phyloP scores from a whole-genome alignment of 345 rosid genomes.

The Durio zibethinus region DNA sequence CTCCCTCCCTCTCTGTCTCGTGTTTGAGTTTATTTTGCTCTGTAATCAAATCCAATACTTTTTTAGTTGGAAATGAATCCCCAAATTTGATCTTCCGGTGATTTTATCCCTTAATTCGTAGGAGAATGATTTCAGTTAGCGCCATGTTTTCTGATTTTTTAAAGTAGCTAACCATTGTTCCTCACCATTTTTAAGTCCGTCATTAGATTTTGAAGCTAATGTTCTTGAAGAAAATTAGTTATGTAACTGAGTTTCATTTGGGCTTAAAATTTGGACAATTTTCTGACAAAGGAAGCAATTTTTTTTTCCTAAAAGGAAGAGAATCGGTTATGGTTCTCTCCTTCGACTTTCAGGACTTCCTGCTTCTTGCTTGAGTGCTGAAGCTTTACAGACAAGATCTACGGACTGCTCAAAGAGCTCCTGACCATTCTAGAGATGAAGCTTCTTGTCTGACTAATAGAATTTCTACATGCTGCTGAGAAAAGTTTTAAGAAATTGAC shows the following conservation, averaged over 20 bases:
- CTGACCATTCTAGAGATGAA: constrained; percentile 56
- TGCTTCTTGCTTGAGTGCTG: constrained; percentile 78
- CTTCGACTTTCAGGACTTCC: constrained; percentile 69
- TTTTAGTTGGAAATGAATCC: not conserved
- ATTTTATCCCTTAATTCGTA: not conserved
- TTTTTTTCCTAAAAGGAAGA: not conserved
- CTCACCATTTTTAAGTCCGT: not conserved
- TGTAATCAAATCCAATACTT: not conserved
- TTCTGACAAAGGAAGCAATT: not conserved
- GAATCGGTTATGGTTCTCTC: constrained; percentile 40
- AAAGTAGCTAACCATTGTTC: too few relatives aligned
- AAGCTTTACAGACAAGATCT: constrained; percentile 81
- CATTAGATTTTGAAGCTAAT: not conserved
- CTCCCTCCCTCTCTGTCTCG: not conserved
- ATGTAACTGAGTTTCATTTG: not conserved
- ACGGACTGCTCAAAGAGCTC: constrained; percentile 68
- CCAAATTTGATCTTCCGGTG: not conserved
- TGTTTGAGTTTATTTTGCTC: not conserved
- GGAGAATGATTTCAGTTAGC: not conserved
- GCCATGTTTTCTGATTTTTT: not conserved
- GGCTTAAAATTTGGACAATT: not conserved
- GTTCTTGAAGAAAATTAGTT: not conserved
- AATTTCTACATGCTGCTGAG: not conserved
- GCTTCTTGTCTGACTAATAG: not conserved
- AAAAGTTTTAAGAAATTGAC: not conserved